Base-by-base conservation (phyloP, 306 rosid species). In the Prunus armeniaca region DNA sequence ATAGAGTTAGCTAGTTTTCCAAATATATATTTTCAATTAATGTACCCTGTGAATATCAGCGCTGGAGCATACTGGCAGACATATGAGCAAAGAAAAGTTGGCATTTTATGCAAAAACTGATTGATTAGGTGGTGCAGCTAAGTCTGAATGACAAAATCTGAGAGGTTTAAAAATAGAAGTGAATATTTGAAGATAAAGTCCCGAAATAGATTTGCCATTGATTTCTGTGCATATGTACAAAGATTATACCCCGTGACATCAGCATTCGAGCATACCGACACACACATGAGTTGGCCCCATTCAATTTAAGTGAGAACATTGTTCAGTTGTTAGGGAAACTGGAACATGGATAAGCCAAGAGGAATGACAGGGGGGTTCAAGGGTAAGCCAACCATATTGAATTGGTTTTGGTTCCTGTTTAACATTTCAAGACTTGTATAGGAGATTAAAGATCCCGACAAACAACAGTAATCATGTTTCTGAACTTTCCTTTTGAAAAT, bases 371-470 rank as follows among this genome's bases (percentile, higher is more conserved):
- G 65, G 65, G 17, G 2, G 5, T 73, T 73, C 51, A 63, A 64
- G 46, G 34, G 30, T 25, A 46, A 73, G 32, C 61, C 46, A 78
- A 82, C 66, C 67, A 49, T 38, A 56, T 51, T 28, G 30, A 49
- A 58, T 54, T 50, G 28, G 74, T 69, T 68, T 74, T 45, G 43
- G 12, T 61, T 66, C 80, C 71, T 11, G 71, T 43, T 77, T 30
- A 60, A 41, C 46, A 43, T 62, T 22, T 73, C 62, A 17, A 27
- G 24, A 67, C 52, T 67, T 47, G 52, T 41, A 30, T 43, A 50
- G 80, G 74, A 83, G 73, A 70, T 65, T 62, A 45, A 46, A 46
- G 62, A 72, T 65, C 27, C n/a, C 4, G 10, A 65, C 17, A 38
- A 34, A 20, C 43, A 34, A 65, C n/a, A 3, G 12, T 65, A 34